Conservation (phyloP, 345 rosid genomes). For the Gossypium ekmanianum region DNA sequence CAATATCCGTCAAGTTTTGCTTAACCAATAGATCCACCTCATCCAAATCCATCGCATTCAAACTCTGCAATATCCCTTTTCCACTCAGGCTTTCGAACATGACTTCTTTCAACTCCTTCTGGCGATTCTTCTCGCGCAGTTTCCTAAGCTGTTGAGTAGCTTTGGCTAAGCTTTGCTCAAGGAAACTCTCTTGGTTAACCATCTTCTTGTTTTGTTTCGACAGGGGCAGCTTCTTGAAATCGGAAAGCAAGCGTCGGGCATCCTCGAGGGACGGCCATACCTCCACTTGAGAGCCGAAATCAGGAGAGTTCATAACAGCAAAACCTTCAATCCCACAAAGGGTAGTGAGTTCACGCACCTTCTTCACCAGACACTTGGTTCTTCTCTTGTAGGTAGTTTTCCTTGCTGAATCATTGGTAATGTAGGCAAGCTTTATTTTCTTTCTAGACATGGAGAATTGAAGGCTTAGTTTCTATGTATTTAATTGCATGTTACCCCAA, state of each 20-base stretch:
- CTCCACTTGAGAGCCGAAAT: slow-evolving; percentile 21
- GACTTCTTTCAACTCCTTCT: slow-evolving; percentile 19
- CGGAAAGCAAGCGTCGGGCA: slow-evolving; percentile 17
- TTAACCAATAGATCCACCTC: slow-evolving; percentile 23
- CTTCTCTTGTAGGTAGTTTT: slow-evolving; percentile 31
- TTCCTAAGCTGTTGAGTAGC: background rate
- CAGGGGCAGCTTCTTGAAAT: slow-evolving; percentile 21
- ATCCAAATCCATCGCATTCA: slow-evolving; percentile 22
- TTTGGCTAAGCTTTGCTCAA: slow-evolving; percentile 20
- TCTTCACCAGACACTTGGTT: slow-evolving; percentile 32
- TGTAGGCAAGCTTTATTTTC: slow-evolving; percentile 34
- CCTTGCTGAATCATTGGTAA: slow-evolving; percentile 29
- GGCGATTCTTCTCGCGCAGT: background rate
- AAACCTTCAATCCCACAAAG: slow-evolving; percentile 29
- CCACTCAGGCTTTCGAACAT: slow-evolving; percentile 26
- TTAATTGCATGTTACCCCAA: background rate
- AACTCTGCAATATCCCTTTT: background rate
- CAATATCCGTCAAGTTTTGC: slow-evolving; percentile 24
- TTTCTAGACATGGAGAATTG: slow-evolving; percentile 29
- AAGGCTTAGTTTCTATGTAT: background rate
- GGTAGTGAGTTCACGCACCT: slow-evolving; percentile 26
- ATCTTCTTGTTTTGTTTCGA: slow-evolving; percentile 20
- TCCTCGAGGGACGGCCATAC: background rate
- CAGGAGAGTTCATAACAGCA: background rate
- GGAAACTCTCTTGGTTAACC: slow-evolving; percentile 29